Percentiles rank a stretch among this genome's conserved stretches.
Evolutionary conservation across 2,329 filamentous ascomycete species (phyloP).

Genomic region (Colletotrichum magnum): DNA sequence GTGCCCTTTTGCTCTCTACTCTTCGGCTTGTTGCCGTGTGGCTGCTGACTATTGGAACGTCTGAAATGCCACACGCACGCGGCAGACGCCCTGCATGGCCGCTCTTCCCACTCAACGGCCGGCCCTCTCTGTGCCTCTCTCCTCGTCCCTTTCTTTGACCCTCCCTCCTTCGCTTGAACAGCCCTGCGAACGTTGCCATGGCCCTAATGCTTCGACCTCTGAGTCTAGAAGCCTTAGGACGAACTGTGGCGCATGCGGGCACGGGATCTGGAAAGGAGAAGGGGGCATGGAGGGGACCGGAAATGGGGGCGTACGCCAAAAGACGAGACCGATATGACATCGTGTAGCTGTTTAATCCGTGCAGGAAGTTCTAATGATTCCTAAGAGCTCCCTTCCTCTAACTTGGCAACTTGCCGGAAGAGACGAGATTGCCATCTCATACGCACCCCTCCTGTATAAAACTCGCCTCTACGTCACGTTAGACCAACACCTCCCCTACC

Average conservation of each 20-base stretch:
- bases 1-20: background rate
- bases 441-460: background rate
- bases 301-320: background rate
- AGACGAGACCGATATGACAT: too few relatives aligned
- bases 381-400: background rate
- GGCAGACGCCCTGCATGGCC: slow-evolving; percentile 11
- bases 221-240: slow-evolving; percentile 17
- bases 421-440: background rate
- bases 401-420: background rate
- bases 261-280: slow-evolving; percentile 12
- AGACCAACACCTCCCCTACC: background rate
- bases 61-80: slow-evolving; percentile 18
- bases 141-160: background rate
- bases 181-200: slow-evolving; percentile 34
- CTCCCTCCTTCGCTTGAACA: slow-evolving; percentile 5
- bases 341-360: background rate
- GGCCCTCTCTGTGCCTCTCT: too few relatives aligned
- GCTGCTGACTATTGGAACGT: slow-evolving; percentile 38
- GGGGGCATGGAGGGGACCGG: too few relatives aligned
- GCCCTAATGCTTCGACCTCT: slow-evolving; percentile 25
- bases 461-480: background rate
- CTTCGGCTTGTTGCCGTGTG: slow-evolving; percentile 36
- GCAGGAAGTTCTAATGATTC: background rate
- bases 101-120: background rate
- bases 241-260: slow-evolving; percentile 32